Evolutionary conservation across 805 yeast species (phyloP), one percentile per base, ranked within the genome.

Genomic region (Metschnikowia chrysomelidarum): DNA sequence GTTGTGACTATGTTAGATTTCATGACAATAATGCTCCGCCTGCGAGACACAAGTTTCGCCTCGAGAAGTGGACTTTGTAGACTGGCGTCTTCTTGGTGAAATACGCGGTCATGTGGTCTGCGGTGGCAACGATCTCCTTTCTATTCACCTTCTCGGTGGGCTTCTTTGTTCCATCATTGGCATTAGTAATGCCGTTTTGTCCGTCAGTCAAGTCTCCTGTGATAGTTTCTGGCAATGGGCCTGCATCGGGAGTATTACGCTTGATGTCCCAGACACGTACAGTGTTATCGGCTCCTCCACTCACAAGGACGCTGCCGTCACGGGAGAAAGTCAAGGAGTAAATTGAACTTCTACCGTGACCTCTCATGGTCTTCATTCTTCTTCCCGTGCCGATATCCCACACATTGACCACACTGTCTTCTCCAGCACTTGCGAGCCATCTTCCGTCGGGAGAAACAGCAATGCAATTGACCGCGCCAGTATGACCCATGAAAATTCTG

Each of bases 401-500:
- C 24, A 93, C 72, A 54, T 83, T 82, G 22, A 93, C 84, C 7
- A 83, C 75, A 27, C 88, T 79, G 58, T 93, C 98, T 55, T 88
- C 97, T 35, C 96, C 95, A 2, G 95, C 97, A 38, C 88, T 78
- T 4, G 98, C 96, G 38, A 93, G 67, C 91, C 96, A 86, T 54
- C 97, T 73, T 3, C 99, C 99, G 66, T 93, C 97, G 0, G 98
- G 98, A 1, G 96, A 83, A 7, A 87, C 95, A 0, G 95, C 88
- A 47, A 87, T 66, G 13, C 88, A 74, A 44, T 86, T 83, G 15
- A 93, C 76, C 1, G 97, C 83, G n/a, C 89, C 88, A 2, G 88
- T 78, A 53, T 89, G 97, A 1, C 96, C 97, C 59, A 87, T 77
- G 59, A 93, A 91, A 7, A 93, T 80, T 44, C 99, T 75, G 19